Percentiles rank a stretch among this genome's conserved stretches.
Evolutionary conservation across 331 rosid species (phyloP).

Genomic region (Stylosanthes scabra): DNA sequence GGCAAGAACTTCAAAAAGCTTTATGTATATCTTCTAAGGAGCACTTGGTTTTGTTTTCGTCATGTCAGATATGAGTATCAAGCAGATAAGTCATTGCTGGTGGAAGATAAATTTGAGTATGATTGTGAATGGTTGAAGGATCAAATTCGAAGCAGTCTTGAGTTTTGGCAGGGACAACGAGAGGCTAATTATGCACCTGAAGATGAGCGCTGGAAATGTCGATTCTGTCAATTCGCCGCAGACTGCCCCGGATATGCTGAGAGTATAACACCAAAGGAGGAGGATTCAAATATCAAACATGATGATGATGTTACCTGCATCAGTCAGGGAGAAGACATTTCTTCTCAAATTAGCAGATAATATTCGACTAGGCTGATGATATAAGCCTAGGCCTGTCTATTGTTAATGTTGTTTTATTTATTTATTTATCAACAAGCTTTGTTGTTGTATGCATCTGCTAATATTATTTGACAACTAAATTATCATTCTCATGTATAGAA

Average conservation of each 20-base stretch:
- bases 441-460: conserved; percentile 29
- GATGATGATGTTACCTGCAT: conserved; percentile 12
- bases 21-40: not conserved
- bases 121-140: conserved; percentile 63
- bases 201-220: conserved; percentile 89
- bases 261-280: conserved; percentile 24
- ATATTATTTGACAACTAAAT: not conserved
- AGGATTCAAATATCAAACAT: conserved; percentile 42
- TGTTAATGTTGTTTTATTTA: conserved; percentile 31
- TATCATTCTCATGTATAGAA: conserved; percentile 12
- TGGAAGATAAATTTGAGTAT: conserved; percentile 69
- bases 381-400: conserved; percentile 9
- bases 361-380: not conserved
- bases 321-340: conserved; percentile 14
- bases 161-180: conserved; percentile 82
- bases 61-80: conserved; percentile 77
- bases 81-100: conserved; percentile 67
- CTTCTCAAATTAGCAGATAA: not conserved
- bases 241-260: conserved; percentile 54
- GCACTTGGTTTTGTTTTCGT: conserved; percentile 27
- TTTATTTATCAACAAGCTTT: conserved; percentile 15
- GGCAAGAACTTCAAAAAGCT: conserved; percentile 6
- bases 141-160: conserved; percentile 53
- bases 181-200: conserved; percentile 63
- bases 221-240: conserved; percentile 52